phyloP scores from a whole-genome alignment of 129 eudicot species.

The Flaveria sonorensis region DNA sequence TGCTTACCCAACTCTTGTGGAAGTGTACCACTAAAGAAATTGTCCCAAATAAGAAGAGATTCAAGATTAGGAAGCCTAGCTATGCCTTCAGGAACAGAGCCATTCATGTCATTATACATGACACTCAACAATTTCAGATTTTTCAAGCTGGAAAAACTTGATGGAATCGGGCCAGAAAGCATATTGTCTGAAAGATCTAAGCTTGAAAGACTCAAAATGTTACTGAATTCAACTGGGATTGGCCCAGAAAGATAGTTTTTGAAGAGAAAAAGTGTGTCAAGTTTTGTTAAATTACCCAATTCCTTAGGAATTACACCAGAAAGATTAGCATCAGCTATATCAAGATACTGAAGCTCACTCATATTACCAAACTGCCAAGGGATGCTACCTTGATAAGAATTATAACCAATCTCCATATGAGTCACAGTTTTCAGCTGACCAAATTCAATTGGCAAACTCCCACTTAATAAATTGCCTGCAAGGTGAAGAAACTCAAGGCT shows the following conservation, averaged over 20 bases:
- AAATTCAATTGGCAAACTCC: constrained; percentile 65
- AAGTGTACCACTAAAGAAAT: constrained; percentile 72
- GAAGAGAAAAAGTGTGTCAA: constrained; percentile 76
- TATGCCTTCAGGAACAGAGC: constrained; percentile 74
- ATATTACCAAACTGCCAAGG: constrained; percentile 92
- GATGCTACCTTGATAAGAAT: constrained; percentile 63
- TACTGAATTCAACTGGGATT: constrained; percentile 62
- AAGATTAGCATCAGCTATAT: constrained; percentile 86
- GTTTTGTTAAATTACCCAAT: constrained; percentile 67
- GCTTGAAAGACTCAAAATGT: constrained; percentile 54
- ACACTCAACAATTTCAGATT: constrained; percentile 71
- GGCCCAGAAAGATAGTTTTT: constrained; percentile 63
- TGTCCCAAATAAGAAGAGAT: constrained; percentile 80
- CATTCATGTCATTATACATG: constrained; percentile 79
- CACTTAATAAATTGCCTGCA: constrained; percentile 79
- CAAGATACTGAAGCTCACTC: constrained; percentile 87
- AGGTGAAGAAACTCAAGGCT: constrained; percentile 77
- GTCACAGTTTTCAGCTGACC: constrained; percentile 61
- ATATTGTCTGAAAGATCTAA: constrained; percentile 94
- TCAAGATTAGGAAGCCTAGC: constrained; percentile 78
- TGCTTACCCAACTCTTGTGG: constrained; percentile 75
- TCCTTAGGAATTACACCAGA: constrained; percentile 71
- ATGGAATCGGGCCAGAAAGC: constrained; percentile 82
- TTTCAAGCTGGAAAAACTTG: constrained; percentile 62
- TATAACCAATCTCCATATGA: constrained; percentile 97